Base-by-base conservation (phyloP, 129 eudicot species). In the Helianthus tuberosus region DNA sequence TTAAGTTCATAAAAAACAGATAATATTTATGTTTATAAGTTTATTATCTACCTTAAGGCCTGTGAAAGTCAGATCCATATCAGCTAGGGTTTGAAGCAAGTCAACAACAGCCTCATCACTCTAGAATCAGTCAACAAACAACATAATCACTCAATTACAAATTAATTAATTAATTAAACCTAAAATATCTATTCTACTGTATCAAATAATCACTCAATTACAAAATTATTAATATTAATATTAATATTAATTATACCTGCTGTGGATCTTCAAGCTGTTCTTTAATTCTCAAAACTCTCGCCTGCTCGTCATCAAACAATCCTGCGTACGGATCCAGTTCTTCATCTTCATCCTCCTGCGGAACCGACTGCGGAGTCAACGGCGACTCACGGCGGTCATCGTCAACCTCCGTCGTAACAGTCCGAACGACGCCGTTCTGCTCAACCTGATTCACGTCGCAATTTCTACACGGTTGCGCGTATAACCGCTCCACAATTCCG, bases 51-150 rank as follows among this genome's bases (percentile, higher is more conserved):
- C 97, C 96, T 94, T 73, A 17, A 94, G 91, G 46, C 88, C 93
- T 74, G 82, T 85, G 69, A 88, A 90, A 17, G 92, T 88, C 12
- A 94, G 77, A 81, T 94, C 97, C 98, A 94, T 90, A 68, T 94
- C 89, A 12, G 93, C 96, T 25, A 94, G 86, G 49, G 77, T 85
- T 76, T 90, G 96, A 59, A 94, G 96, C 91, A 90, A 86, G n/a
- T 86, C 96, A 64, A 85, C 85, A 68, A 86, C 75, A 52, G 76
- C 76, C 10, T 92, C 93, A 57, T 92, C 97, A 55, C 72, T 66
- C 97, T 86, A 70, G 6, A 32, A 59, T 58, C 11, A 58, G 39
- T 58, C 64, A 58, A 62, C 23, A 12, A 62, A 6, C 46, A 13
- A 60, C 66, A 60, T 3, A 7, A 29, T 11, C 29, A 29, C 16